These are phyloP conservation scores for Candida manassasensis DNA, from an alignment of 805 yeast species.

Conservation along the genomic window DNA sequence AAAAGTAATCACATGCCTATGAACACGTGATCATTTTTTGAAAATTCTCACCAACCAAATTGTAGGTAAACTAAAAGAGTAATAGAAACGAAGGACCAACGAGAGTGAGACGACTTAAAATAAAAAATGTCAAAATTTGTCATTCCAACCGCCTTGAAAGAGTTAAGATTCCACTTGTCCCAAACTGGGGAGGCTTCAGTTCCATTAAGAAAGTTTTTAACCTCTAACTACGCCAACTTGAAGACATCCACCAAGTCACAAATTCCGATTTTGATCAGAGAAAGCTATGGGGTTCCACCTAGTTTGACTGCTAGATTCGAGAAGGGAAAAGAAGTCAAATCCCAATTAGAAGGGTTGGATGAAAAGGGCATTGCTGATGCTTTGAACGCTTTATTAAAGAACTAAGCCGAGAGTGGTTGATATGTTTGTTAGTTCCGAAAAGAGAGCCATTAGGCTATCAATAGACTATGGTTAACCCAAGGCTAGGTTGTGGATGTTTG, in stretches of 20 bases:
- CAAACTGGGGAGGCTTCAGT: conserved; percentile 72
- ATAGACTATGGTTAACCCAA: too few species aligned
- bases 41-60: conserved; percentile 6
- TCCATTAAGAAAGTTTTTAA: conserved; percentile 61
- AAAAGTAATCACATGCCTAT: conserved; percentile 3
- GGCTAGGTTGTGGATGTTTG: too few species aligned
- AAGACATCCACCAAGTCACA: conserved; percentile 52
- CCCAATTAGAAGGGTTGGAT: conserved; percentile 44
- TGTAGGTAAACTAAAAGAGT: not conserved
- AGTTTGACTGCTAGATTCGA: conserved; percentile 70
- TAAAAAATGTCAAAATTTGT: conserved; percentile 36
- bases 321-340: conserved; percentile 47
- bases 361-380: conserved; percentile 41
- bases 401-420: too few species aligned
- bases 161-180: conserved; percentile 76
- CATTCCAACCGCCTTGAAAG: conserved; percentile 58
- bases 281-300: conserved; percentile 69
- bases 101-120: not conserved
- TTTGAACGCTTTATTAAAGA: conserved; percentile 36
- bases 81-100: too few species aligned
- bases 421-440: too few species aligned
- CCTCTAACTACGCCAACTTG: conserved; percentile 60
- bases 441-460: too few species aligned
- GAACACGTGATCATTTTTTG: not conserved
- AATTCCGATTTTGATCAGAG: conserved; percentile 75